A percentile compares a stretch with the other conserved stretches of the same genome.
Conservation (phyloP, 805 yeast species). For the Teunomyces tritomae region DNA sequence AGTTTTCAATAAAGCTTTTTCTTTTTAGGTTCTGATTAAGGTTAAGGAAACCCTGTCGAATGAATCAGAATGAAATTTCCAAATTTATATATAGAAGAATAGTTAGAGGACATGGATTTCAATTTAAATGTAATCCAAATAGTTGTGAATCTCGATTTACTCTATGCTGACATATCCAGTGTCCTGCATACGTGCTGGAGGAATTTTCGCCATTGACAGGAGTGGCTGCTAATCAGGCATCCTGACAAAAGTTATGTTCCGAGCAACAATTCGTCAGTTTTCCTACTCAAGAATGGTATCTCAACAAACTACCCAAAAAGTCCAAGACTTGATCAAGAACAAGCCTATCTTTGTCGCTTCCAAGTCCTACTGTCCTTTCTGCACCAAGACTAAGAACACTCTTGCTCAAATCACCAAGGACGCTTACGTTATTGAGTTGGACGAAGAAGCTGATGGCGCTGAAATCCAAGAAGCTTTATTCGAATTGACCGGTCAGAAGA, state of each 20-base stretch:
- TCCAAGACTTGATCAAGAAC: constrained; percentile 59
- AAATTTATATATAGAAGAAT: too few relatives aligned
- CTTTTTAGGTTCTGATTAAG: too few relatives aligned
- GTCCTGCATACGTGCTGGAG: too few relatives aligned
- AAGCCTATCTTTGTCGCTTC: constrained; percentile 79
- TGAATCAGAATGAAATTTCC: too few relatives aligned
- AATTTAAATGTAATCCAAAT: too few relatives aligned
- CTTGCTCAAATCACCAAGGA: constrained; percentile 39
- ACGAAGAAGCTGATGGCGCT: constrained; percentile 62
- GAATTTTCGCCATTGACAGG: too few relatives aligned
- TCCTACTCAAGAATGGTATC: constrained; percentile 51
- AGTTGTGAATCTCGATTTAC: too few relatives aligned
- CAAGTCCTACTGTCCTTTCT: constrained; percentile 51
- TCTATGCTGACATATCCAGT: too few relatives aligned
- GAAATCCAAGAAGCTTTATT: constrained; percentile 78
- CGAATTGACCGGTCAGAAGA: constrained; percentile 81
- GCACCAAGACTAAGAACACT: constrained; percentile 44
- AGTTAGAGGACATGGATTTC: too few relatives aligned
- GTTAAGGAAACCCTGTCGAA: too few relatives aligned
- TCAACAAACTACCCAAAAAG: constrained; percentile 54
- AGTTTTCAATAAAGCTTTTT: too few relatives aligned
- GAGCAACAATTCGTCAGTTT: constrained; percentile 6
- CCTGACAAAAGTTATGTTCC: background rate
- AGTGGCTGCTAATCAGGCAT: background rate
- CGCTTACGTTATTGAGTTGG: constrained; percentile 56